Evolutionary conservation across 495 filamentous ascomycete genomes (phyloP).

Genomic region (Parathielavia hyrcaniae): DNA sequence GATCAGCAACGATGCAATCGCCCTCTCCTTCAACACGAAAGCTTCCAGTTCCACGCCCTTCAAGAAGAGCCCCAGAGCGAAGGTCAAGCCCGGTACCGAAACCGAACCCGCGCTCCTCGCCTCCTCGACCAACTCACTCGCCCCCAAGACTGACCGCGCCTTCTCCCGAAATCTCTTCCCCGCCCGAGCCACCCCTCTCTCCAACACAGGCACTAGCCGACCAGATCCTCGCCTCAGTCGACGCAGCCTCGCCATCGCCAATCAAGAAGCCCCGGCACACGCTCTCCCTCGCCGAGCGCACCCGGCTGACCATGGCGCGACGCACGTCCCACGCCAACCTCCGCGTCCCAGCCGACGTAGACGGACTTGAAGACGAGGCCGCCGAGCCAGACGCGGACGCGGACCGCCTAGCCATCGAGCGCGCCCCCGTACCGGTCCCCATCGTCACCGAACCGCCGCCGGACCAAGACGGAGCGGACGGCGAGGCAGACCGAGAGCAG

Average conservation of each 20-base stretch:
- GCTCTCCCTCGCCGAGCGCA: slow-evolving; percentile 50
- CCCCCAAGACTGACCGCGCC: slow-evolving; percentile 2
- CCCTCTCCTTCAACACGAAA: slow-evolving; percentile 4
- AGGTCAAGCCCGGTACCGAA: slow-evolving; percentile 18
- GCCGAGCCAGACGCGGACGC: slow-evolving; percentile 24
- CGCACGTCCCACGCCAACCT: slow-evolving; percentile 32
- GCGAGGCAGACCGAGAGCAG: slow-evolving; percentile 26
- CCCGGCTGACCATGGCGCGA: slow-evolving; percentile 46
- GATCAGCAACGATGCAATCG: slow-evolving; percentile 21
- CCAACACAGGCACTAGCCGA: slow-evolving; percentile 48
- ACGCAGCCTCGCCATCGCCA: slow-evolving; percentile 46
- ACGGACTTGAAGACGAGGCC: slow-evolving; percentile 19
- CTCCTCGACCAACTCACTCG: slow-evolving; percentile 1
- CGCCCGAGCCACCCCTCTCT: slow-evolving; percentile 26
- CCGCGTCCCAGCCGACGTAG: slow-evolving; percentile 13
- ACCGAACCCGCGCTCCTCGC: slow-evolving; percentile 11
- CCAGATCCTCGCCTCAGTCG: slow-evolving; percentile 52
- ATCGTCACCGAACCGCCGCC: not conserved
- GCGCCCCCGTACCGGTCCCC: slow-evolving; percentile 24
- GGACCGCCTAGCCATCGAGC: slow-evolving; percentile 23
- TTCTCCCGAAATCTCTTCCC: slow-evolving; percentile 13
- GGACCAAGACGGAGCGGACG: not conserved
- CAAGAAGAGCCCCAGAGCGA: slow-evolving; percentile 13
- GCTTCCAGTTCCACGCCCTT: not conserved
- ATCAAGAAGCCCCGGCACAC: slow-evolving; percentile 48